These are phyloP conservation scores for Lasiodiplodia citricola DNA, from an alignment of 2,329 filamentous ascomycete genomes.

Conservation along the genomic window DNA sequence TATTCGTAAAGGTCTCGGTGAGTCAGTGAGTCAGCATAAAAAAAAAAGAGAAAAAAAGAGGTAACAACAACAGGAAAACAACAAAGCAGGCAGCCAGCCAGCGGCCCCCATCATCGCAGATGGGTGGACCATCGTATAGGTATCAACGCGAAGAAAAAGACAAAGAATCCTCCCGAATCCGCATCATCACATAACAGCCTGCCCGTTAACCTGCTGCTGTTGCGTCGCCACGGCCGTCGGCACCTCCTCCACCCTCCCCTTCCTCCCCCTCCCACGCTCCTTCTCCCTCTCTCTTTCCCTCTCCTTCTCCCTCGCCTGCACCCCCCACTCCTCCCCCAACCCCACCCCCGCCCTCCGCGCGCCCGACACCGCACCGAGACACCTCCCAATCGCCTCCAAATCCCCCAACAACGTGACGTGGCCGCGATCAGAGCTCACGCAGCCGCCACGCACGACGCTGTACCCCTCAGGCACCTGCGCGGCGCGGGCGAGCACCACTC, in stretches of 20 bases:
- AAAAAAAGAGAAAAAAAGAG: no score
- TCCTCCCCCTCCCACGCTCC: not conserved
- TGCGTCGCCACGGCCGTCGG: no score
- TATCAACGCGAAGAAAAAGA: no score
- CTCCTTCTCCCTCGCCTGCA: not conserved
- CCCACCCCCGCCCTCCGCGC: conserved; percentile 78
- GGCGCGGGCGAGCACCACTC: conserved; percentile 83
- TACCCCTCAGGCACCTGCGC: conserved; percentile 87
- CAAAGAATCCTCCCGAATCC: no score
- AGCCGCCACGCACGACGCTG: conserved; percentile 71
- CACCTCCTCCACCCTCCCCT: not conserved
- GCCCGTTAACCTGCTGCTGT: no score
- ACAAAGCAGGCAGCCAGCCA: no score
- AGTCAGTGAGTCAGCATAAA: not conserved
- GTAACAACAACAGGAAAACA: not conserved
- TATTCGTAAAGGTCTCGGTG: not conserved
- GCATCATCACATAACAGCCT: not conserved
- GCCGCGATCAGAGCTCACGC: conserved; percentile 80
- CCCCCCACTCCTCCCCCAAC: conserved; percentile 48
- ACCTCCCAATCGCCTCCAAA: conserved; percentile 77
- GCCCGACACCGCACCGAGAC: conserved; percentile 69
- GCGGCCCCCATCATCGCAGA: not conserved
- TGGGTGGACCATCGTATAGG: no score
- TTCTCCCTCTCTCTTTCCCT: not conserved
- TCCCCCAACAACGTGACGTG: conserved; percentile 90